Base-by-base conservation (phyloP, 208 protist species). In the Plasmodiophora brassicae region DNA sequence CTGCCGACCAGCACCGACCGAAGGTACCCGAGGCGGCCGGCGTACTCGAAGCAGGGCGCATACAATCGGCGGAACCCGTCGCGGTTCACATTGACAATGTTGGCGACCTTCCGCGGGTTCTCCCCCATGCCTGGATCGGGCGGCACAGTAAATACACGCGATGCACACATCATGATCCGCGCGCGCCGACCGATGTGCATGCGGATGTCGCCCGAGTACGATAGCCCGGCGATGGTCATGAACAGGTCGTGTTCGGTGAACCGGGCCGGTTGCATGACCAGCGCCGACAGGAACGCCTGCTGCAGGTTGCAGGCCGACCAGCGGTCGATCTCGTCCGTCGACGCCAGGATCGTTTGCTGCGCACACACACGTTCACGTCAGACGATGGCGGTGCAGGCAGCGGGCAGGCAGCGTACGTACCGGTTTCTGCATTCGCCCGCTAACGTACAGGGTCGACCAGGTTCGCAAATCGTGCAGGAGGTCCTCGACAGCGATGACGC, bases 401-500 rank as follows among this genome's bases (percentile, higher is more conserved):
- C n/a, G n/a, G n/a, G n/a, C n/a, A n/a, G n/a, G n/a, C n/a, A n/a
- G n/a, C n/a, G n/a, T n/a, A n/a, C n/a, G 20, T 71, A 87, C 84
- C 43, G 84, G 84, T 71, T 87, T 87, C 10, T 87, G 84, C 32
- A 87, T 14, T 8, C 84, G 39, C 28, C 84, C 84, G 28, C 28
- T 44, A 20, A 46, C 39, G n/a, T 71, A 87, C n/a, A 87, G 50
- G 10, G 84, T 87, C 45, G 22, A 14, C 84, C 84, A 87, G 43
- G 22, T 46, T 22, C 14, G 22, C n/a, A 87, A 84, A 71, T 87
- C 84, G 50, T 28, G 8, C 10, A n/a, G 14, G 14, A 87, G n/a
- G 50, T 87, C 45, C 32, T 87, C 43, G 28, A 87, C 32, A n/a
- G 84, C 22, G n/a, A 87, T 87, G 28, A 87, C 39, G n/a, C 84